Evolutionary conservation across 2,329 filamentous ascomycete species (phyloP).

Genomic region (Penicillium thymicola): DNA sequence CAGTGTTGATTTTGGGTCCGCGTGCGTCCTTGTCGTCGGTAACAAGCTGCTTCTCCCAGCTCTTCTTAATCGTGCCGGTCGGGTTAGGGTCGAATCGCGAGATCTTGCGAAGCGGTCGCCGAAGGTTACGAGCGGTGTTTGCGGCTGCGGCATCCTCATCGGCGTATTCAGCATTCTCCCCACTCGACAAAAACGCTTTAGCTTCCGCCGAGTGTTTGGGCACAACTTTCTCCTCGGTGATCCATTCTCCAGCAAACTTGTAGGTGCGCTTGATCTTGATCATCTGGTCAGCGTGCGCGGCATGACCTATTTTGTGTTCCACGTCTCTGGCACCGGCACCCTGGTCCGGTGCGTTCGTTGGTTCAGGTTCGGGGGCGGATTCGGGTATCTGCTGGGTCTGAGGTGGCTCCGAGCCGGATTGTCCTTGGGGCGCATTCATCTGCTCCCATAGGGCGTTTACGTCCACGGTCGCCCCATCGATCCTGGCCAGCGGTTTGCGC

Average conservation of each 20-base stretch:
- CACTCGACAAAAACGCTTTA: slow-evolving; percentile 49
- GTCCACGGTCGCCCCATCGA: slow-evolving; percentile 53
- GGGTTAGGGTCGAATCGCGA: slow-evolving; percentile 49
- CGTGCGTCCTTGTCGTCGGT: slow-evolving; percentile 33
- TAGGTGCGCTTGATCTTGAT: slow-evolving; percentile 57
- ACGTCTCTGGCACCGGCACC: slow-evolving; percentile 5
- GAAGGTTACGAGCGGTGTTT: slow-evolving; percentile 26
- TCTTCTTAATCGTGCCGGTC: slow-evolving; percentile 42
- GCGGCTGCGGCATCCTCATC: slow-evolving; percentile 22
- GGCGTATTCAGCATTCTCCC: slow-evolving; percentile 37
- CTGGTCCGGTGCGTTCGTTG: slow-evolving; percentile 16
- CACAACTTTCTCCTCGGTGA: slow-evolving; percentile 53
- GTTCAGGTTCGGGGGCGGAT: slow-evolving; percentile 8
- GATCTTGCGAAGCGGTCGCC: slow-evolving; percentile 41
- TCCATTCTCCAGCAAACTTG: slow-evolving; percentile 55
- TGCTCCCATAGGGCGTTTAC: slow-evolving; percentile 55
- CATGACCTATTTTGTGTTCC: slow-evolving; percentile 9
- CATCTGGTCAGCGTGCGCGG: slow-evolving; percentile 40
- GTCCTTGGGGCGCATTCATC: slow-evolving; percentile 43
- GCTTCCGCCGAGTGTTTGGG: slow-evolving; percentile 55
- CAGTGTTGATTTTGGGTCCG: slow-evolving; percentile 62
- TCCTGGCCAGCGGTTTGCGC: slow-evolving; percentile 46
- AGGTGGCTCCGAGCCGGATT: slow-evolving; percentile 8
- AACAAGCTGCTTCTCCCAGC: slow-evolving; percentile 41
- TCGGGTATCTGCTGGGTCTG: slow-evolving; percentile 14